These are phyloP conservation scores for Lolium rigidum DNA, from an alignment of 176 grass and related monocot species.

Conservation along the genomic window DNA sequence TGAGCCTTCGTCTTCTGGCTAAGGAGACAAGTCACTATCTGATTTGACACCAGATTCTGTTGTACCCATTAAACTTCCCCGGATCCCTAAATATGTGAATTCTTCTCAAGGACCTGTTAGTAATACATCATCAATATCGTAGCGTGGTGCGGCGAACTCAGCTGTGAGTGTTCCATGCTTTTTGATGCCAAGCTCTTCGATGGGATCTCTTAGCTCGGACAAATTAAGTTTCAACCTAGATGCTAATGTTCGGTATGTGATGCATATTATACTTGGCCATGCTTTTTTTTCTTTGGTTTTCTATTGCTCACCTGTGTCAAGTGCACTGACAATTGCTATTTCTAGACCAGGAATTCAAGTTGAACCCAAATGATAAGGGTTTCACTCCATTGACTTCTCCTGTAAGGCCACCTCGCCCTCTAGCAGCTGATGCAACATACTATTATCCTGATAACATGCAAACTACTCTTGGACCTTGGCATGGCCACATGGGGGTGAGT, in stretches of 20 bases:
- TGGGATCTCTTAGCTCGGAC: conserved; percentile 65
- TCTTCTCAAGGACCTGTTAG: conserved; percentile 51
- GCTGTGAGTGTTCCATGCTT: conserved; percentile 51
- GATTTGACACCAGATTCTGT: conserved; percentile 5
- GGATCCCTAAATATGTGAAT: conserved; percentile 20
- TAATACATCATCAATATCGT: conserved; percentile 54
- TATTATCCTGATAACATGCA: conserved; percentile 71
- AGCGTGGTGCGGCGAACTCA: conserved; percentile 50
- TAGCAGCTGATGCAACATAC: conserved; percentile 61
- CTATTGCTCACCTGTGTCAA: neutral
- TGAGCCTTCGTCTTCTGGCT: conserved; percentile 9
- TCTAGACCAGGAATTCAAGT: conserved; percentile 67
- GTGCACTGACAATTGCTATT: neutral
- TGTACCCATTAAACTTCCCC: neutral
- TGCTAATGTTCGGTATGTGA: conserved; percentile 53
- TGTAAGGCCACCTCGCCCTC: conserved; percentile 41
- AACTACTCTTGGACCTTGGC: conserved; percentile 40
- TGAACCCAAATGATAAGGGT: conserved; percentile 72
- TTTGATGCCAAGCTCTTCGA: conserved; percentile 61
- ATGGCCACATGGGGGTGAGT: conserved; percentile 54
- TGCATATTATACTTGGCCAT: neutral
- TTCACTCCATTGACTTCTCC: conserved; percentile 57
- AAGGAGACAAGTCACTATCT: conserved; percentile 37
- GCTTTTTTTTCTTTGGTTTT: neutral
- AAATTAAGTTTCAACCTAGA: conserved; percentile 57